phyloP scores from a whole-genome alignment of 306 rosid species.

The Lotus japonicus region DNA sequence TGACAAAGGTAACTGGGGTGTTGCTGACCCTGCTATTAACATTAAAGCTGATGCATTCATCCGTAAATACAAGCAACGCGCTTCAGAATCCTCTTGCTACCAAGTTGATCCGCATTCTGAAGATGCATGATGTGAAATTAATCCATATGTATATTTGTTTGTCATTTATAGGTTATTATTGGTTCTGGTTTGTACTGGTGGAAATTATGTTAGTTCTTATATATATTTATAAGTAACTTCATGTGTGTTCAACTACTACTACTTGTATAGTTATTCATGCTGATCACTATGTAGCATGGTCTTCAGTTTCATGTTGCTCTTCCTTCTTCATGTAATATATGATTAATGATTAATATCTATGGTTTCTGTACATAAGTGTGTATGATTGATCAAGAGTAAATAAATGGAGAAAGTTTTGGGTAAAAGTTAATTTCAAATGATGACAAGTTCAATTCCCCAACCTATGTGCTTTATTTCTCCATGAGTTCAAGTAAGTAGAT shows the following conservation, averaged over 20 bases:
- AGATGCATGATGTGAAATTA: constrained; percentile 3
- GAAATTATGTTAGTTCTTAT: neutral
- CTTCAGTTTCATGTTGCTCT: neutral
- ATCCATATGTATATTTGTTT: neutral
- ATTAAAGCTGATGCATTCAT: constrained; percentile 49
- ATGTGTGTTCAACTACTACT: neutral
- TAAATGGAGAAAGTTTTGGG: no score
- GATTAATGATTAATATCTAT: no score
- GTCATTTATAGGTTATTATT: neutral
- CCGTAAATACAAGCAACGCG: constrained; percentile 28
- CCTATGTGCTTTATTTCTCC: no score
- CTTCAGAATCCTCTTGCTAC: constrained; percentile 33
- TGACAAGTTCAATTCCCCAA: no score
- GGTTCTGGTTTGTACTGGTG: constrained; percentile 17
- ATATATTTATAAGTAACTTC: neutral
- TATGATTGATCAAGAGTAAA: neutral
- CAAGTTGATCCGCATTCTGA: constrained; percentile 11
- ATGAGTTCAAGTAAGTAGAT: no score
- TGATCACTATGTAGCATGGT: neutral
- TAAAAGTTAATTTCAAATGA: no score
- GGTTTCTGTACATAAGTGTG: neutral
- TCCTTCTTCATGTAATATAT: neutral
- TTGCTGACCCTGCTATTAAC: constrained; percentile 56
- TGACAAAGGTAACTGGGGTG: constrained; percentile 45
- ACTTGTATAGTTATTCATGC: neutral